A percentile compares a stretch with the other conserved stretches of the same genome.
phyloP scores from a whole-genome alignment of 2,329 filamentous ascomycete genomes.

The Apiospora marii region DNA sequence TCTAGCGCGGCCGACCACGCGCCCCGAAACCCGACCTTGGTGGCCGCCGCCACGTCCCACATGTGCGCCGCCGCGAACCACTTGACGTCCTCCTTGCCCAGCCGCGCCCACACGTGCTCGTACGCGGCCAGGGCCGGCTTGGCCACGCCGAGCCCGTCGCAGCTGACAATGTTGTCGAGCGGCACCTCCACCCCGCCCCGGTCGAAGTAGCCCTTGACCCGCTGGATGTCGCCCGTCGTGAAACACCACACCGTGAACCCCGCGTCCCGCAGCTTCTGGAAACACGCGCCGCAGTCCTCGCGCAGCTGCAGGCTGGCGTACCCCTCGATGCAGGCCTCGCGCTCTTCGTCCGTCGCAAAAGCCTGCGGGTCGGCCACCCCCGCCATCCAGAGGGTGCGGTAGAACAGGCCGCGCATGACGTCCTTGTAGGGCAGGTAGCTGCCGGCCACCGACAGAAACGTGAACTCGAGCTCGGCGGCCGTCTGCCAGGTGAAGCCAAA shows the following conservation, averaged over 20 bases:
- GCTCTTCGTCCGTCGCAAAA: conserved; percentile 52
- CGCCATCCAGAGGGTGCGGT: conserved; percentile 53
- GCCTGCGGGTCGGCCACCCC: conserved; percentile 52
- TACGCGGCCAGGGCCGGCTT: conserved; percentile 61
- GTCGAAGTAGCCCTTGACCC: conserved; percentile 62
- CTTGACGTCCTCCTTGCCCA: conserved; percentile 47
- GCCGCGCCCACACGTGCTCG: conserved; percentile 49
- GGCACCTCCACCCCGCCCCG: conserved; percentile 59
- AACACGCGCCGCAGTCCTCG: conserved; percentile 50
- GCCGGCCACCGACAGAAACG: conserved; percentile 53
- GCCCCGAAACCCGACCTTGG: conserved; percentile 57
- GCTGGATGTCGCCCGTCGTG: conserved; percentile 57
- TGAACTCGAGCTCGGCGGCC: conserved; percentile 57
- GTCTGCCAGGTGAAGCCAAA: conserved; percentile 58
- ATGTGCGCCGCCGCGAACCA: conserved; percentile 68
- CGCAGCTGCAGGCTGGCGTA: conserved; percentile 48
- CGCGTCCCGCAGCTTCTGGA: conserved; percentile 49
- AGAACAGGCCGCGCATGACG: conserved; percentile 54
- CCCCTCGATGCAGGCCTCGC: conserved; percentile 46
- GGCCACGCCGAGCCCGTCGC: conserved; percentile 55
- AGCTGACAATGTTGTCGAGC: conserved; percentile 57
- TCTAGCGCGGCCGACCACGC: conserved; percentile 63
- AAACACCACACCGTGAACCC: conserved; percentile 63
- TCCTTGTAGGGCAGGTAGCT: conserved; percentile 52
- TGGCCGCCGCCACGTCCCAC: conserved; percentile 65